A percentile compares a stretch with the other conserved stretches of the same genome.
These are phyloP conservation scores for Histomonas meleagridis DNA, from an alignment of 208 protist genomes.

Conservation along the genomic window DNA sequence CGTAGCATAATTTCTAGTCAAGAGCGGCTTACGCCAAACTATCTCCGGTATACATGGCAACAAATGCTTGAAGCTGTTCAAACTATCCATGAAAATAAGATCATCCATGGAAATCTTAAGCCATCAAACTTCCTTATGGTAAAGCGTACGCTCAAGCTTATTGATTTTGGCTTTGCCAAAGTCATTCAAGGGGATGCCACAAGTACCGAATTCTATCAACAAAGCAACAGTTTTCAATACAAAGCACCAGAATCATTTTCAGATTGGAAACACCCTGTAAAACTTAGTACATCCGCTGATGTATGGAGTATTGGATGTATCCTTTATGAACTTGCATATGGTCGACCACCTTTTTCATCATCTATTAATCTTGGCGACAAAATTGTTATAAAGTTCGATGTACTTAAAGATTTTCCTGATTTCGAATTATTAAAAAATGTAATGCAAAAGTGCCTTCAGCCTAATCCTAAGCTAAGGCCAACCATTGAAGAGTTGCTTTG, in stretches of 20 bases:
- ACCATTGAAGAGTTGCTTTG: not conserved
- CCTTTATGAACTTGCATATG: not conserved
- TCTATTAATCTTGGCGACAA: no score
- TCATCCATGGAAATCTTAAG: slow-evolving; percentile 57
- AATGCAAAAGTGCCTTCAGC: not conserved
- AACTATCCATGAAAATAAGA: slow-evolving; percentile 48
- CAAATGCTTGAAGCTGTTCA: slow-evolving; percentile 54
- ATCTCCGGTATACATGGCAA: not conserved
- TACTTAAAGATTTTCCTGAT: not conserved
- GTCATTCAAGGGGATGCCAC: slow-evolving; percentile 42
- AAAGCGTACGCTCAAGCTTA: slow-evolving; percentile 54
- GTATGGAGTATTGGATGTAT: not conserved
- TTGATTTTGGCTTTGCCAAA: slow-evolving; percentile 54
- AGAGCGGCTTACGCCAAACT: not conserved
- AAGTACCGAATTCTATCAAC: slow-evolving; percentile 33
- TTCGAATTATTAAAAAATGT: not conserved
- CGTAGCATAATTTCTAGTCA: not conserved
- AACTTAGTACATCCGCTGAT: not conserved
- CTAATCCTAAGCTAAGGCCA: not conserved
- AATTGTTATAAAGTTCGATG: not conserved
- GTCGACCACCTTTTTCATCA: not conserved
- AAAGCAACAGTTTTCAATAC: not conserved
- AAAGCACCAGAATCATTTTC: not conserved
- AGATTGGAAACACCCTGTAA: not conserved
- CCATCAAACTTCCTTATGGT: slow-evolving; percentile 59